phyloP scores from a whole-genome alignment of 495 filamentous ascomycete genomes.

The Aspergillus funiculosus region DNA sequence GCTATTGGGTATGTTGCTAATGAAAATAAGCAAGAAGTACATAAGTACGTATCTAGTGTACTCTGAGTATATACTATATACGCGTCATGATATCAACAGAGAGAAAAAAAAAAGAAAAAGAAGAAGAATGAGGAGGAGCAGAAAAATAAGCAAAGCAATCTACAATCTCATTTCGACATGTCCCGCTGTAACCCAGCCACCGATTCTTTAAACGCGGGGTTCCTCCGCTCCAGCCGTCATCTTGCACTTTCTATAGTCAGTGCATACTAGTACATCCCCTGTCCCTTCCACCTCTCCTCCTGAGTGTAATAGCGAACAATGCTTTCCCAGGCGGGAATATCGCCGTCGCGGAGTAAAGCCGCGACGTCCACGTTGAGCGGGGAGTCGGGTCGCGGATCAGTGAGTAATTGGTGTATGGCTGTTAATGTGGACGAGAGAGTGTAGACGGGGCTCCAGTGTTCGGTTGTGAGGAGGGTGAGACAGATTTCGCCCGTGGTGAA shows the following conservation, averaged over 20 bases:
- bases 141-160: too few species aligned
- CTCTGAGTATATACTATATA: too few species aligned
- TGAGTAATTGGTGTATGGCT: constrained; percentile 70
- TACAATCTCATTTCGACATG: too few species aligned
- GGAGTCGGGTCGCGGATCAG: constrained; percentile 68
- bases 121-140: too few species aligned
- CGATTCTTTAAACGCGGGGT: too few species aligned
- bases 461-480: constrained; percentile 73
- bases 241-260: too few species aligned
- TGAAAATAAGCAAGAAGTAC: too few species aligned
- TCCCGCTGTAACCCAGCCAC: neutral
- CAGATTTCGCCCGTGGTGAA: constrained; percentile 87
- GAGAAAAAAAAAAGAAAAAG: neutral
- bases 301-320: constrained; percentile 76
- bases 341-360: constrained; percentile 65
- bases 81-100: constrained; percentile 1
- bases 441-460: constrained; percentile 79
- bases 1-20: neutral
- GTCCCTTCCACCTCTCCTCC: constrained; percentile 40
- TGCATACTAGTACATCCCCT: constrained; percentile 2
- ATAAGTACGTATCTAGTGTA: neutral
- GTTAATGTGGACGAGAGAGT: constrained; percentile 72
- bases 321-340: constrained; percentile 68
- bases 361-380: constrained; percentile 90
- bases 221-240: neutral